Percentiles rank a stretch among this genome's conserved stretches.
Evolutionary conservation across 148 eudicot genomes (phyloP).

Genomic region (Diospyros kaki): DNA sequence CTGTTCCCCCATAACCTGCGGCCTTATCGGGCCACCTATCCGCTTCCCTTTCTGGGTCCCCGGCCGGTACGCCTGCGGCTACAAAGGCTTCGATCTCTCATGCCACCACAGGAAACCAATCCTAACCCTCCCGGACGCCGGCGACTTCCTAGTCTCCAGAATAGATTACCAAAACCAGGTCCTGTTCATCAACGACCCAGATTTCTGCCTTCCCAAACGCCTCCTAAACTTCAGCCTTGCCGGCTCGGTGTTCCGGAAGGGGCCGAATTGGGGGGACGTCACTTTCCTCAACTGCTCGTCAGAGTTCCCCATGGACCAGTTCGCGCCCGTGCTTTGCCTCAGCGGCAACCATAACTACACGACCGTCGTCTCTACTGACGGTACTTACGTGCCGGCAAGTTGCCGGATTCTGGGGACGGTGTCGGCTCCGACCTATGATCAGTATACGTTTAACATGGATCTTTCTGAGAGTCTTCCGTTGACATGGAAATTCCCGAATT

Average conservation of each 20-base stretch:
- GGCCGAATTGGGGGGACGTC: slow-evolving; percentile 1
- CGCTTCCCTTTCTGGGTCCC: slow-evolving; percentile 57
- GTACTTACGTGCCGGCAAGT: slow-evolving; percentile 4
- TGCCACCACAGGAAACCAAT: slow-evolving; percentile 42
- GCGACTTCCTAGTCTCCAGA: slow-evolving; percentile 23
- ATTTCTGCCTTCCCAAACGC: slow-evolving; percentile 37
- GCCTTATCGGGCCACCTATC: slow-evolving; percentile 24
- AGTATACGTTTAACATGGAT: slow-evolving; percentile 10
- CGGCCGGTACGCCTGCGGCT: slow-evolving; percentile 38
- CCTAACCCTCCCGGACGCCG: slow-evolving; percentile 35
- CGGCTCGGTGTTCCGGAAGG: slow-evolving; percentile 26
- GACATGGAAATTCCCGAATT: slow-evolving; percentile 42
- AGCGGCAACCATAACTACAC: slow-evolving; percentile 24
- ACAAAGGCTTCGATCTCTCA: slow-evolving; percentile 52
- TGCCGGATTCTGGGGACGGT: slow-evolving; percentile 29
- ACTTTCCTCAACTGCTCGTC: slow-evolving; percentile 45
- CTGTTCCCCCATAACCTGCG: slow-evolving; percentile 41
- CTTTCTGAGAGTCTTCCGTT: slow-evolving; percentile 30
- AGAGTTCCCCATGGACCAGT: too few relatives aligned
- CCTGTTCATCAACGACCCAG: slow-evolving; percentile 51
- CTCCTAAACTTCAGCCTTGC: slow-evolving; percentile 20
- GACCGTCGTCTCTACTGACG: slow-evolving; percentile 16
- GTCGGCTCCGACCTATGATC: slow-evolving; percentile 23
- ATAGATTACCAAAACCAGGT: slow-evolving; percentile 42
- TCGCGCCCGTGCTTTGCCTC: slow-evolving; percentile 29